These are phyloP conservation scores for Chrysanthemum seticuspe DNA, from an alignment of 129 eudicot genomes.

Conservation along the genomic window DNA sequence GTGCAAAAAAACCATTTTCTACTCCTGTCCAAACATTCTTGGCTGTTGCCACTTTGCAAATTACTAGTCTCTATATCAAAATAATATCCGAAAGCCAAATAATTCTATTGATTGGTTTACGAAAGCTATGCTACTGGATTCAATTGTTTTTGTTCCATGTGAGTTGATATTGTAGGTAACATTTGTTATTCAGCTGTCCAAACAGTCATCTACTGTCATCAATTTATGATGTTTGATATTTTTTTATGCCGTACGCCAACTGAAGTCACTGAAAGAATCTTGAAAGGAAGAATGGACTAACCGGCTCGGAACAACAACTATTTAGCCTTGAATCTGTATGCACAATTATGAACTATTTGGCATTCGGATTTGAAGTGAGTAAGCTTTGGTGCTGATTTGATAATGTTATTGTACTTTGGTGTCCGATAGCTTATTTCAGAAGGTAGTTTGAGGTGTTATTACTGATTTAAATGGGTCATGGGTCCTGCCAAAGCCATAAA, in stretches of 20 bases:
- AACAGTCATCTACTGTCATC: too few relatives aligned
- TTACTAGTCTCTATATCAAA: too few relatives aligned
- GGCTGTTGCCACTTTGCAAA: too few relatives aligned
- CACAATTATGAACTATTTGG: background rate
- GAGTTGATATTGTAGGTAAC: too few relatives aligned
- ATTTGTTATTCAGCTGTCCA: too few relatives aligned
- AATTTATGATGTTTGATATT: background rate
- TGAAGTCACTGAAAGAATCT: constrained; percentile 78
- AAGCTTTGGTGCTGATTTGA: constrained; percentile 7
- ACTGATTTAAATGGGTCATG: too few relatives aligned
- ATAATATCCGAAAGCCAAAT: too few relatives aligned
- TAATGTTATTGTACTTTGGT: constrained; percentile 19
- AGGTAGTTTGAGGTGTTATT: background rate
- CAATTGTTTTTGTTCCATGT: background rate
- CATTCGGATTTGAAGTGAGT: constrained; percentile 16
- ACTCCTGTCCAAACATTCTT: too few relatives aligned
- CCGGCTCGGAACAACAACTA: background rate
- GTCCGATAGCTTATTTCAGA: constrained; percentile 21
- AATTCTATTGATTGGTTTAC: too few relatives aligned
- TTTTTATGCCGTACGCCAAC: constrained; percentile 66
- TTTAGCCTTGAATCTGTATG: constrained; percentile 16
- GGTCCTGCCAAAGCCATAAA: too few relatives aligned
- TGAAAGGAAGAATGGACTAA: constrained; percentile 95
- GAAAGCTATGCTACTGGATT: too few relatives aligned
- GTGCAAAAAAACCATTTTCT: too few relatives aligned